Evolutionary conservation across 2,329 filamentous ascomycete species (phyloP), one percentile per base, ranked within the genome.

Genomic region (Truncatella angustata): DNA sequence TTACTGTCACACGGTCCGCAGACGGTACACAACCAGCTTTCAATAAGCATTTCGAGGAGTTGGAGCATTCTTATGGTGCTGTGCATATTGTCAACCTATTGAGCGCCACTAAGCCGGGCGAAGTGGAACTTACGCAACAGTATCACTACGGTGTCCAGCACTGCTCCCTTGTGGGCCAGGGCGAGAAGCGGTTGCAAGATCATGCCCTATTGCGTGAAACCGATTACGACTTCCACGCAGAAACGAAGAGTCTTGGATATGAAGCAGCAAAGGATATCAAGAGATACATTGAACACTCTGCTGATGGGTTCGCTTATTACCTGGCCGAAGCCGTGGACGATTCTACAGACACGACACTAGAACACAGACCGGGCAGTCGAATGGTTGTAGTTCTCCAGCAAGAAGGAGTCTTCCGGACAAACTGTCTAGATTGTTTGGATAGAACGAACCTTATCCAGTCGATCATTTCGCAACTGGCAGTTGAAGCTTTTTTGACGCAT

Each of bases 371-470:
- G 11, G 63, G 71, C 23, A 62, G 64, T 5, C 74, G 80, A 20
- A 76, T 76, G 74, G 80, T 88, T 6, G 84, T 91, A 2, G 82
- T 96, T 20, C 73, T 97, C 47, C 91, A 96, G 66, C 94, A 99
- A 70, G 90, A 96, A 66, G 93, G 94, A n/a, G 83, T 96, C 5
- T 97, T 97, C 69, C 82, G 93, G 56, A 96, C 92, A 4, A 99
- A 99, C 63, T 99, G 94, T 67, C 77, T 99, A 23, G 94, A 99
- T 68, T 99, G 94, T 66, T 76, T 99, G 39, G 94, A 99, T 68
- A 85, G 94, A 53, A 99, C 94, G 6, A 99, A 99, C 66, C 77
- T 97, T 24, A 91, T 99, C 24, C 94, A 99, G 71, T 96, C 92
- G 0, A 90, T 97, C 58, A 89, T 99, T 61, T 97, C 92, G 53